phyloP scores from a whole-genome alignment of 768 basidiomycete genomes.

The Plicaturopsis crispa region DNA sequence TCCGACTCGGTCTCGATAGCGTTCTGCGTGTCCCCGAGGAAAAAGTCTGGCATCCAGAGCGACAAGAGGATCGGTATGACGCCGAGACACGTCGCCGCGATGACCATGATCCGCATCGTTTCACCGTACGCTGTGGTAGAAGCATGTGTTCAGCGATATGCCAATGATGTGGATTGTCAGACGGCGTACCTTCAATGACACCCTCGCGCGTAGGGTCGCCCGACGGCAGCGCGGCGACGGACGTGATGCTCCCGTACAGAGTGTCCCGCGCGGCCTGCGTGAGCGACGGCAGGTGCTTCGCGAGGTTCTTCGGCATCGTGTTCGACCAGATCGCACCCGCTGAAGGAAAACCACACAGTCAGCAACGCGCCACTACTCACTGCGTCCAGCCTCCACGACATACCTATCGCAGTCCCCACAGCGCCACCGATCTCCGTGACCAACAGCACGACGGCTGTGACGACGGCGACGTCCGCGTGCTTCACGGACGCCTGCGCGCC shows the following conservation, averaged over 20 bases:
- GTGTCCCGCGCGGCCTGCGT: constrained; percentile 30
- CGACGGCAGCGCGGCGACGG: constrained; percentile 37
- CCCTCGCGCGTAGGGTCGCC: constrained; percentile 58
- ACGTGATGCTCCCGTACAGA: constrained; percentile 50
- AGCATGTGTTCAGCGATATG: not conserved
- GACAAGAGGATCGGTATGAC: constrained; percentile 52
- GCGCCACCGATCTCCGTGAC: constrained; percentile 64
- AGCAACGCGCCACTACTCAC: not conserved
- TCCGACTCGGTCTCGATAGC: no score
- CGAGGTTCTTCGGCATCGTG: constrained; percentile 58
- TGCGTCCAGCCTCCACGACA: constrained; percentile 12
- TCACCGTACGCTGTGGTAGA: constrained; percentile 46
- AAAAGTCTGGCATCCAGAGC: constrained; percentile 57
- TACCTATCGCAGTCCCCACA: constrained; percentile 56
- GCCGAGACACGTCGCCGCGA: constrained; percentile 43
- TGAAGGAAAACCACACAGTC: constrained; percentile 8
- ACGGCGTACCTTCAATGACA: constrained; percentile 44
- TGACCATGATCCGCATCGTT: constrained; percentile 49
- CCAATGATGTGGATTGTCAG: constrained; percentile 2
- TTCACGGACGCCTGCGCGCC: constrained; percentile 60
- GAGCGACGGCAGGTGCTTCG: constrained; percentile 43
- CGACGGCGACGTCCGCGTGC: constrained; percentile 59
- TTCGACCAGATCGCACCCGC: constrained; percentile 63
- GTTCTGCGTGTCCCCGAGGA: constrained; percentile 66
- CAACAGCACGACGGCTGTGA: constrained; percentile 60